phyloP scores from a whole-genome alignment of 2,329 filamentous ascomycete genomes.

The Fusarium globosum region DNA sequence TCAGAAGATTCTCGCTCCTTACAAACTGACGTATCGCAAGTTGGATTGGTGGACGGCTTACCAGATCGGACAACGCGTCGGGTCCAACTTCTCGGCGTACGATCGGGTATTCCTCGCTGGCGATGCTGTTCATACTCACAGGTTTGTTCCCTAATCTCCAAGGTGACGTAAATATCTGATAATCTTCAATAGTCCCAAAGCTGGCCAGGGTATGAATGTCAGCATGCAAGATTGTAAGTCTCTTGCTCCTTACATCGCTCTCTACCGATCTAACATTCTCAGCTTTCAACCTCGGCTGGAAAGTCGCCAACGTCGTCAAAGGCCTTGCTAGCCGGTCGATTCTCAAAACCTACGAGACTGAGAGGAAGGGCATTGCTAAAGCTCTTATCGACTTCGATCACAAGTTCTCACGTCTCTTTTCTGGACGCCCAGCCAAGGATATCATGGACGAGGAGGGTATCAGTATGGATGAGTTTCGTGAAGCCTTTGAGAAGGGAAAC shows the following conservation, averaged over 20 bases:
- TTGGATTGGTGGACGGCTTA: constrained; percentile 59
- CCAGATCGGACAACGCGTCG: constrained; percentile 74
- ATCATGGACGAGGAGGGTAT: constrained; percentile 71
- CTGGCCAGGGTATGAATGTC: constrained; percentile 78
- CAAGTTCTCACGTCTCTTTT: constrained; percentile 65
- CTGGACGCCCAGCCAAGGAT: constrained; percentile 63
- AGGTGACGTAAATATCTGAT: not conserved
- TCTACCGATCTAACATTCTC: not conserved
- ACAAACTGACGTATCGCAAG: constrained; percentile 71
- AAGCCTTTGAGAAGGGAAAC: constrained; percentile 69
- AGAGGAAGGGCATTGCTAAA: constrained; percentile 69
- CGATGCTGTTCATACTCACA: constrained; percentile 69
- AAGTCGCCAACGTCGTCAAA: constrained; percentile 60
- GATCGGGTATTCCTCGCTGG: constrained; percentile 76
- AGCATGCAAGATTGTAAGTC: constrained; percentile 69
- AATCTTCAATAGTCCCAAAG: constrained; percentile 60
- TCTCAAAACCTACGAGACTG: constrained; percentile 61
- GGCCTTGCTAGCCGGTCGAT: constrained; percentile 56
- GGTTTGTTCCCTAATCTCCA: not conserved
- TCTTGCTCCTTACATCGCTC: rapidly evolving
- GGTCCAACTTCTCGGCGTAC: constrained; percentile 64
- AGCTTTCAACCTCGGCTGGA: constrained; percentile 65
- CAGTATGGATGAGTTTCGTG: constrained; percentile 70
- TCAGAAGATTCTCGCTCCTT: constrained; percentile 73
- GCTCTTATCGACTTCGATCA: constrained; percentile 74